Evolutionary conservation across 2,329 filamentous ascomycete genomes (phyloP).

Genomic region (Setomelanomma holmii): DNA sequence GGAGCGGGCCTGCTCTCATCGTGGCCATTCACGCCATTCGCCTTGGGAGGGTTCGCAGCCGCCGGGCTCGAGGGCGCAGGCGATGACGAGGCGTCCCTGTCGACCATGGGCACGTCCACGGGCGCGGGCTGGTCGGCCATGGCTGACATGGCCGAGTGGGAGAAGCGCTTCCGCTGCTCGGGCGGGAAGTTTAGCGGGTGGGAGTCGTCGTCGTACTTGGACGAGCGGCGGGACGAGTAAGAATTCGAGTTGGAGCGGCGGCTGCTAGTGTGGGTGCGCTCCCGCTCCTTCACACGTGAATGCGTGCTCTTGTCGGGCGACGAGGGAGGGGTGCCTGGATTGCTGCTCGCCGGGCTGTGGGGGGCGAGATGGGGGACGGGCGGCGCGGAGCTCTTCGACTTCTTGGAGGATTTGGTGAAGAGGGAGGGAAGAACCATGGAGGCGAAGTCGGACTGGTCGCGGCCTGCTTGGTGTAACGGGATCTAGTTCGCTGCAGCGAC

Average conservation of each 20-base stretch:
- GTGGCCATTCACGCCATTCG: conserved; percentile 55
- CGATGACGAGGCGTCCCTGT: conserved; percentile 67
- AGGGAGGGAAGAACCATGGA: conserved; percentile 49
- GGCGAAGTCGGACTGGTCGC: conserved; percentile 26
- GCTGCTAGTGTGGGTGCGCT: conserved; percentile 34
- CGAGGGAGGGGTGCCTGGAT: conserved; percentile 42
- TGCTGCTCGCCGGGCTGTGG: conserved; percentile 27
- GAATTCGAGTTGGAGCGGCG: conserved; percentile 42
- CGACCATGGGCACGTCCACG: conserved; percentile 77
- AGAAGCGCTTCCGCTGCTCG: conserved; percentile 82
- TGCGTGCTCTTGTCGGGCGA: conserved; percentile 49
- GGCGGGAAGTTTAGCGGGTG: conserved; percentile 91
- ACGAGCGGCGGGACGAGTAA: conserved; percentile 46
- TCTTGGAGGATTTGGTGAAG: conserved; percentile 48
- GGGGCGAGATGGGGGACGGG: conserved; percentile 30
- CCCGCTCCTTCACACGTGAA: conserved; percentile 40
- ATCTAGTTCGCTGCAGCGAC: conserved; percentile 37
- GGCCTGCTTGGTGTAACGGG: conserved; percentile 37
- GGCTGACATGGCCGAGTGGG: conserved; percentile 71
- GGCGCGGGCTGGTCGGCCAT: conserved; percentile 60
- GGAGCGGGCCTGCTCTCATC: conserved; percentile 66
- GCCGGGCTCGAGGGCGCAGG: conserved; percentile 59
- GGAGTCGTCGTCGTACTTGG: conserved; percentile 69
- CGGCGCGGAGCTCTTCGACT: conserved; percentile 41
- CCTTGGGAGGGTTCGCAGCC: conserved; percentile 57